Evolutionary conservation across 2,329 filamentous ascomycete species (phyloP), one percentile per base, ranked within the genome.

Genomic region (Cordyceps cateniannulata): DNA sequence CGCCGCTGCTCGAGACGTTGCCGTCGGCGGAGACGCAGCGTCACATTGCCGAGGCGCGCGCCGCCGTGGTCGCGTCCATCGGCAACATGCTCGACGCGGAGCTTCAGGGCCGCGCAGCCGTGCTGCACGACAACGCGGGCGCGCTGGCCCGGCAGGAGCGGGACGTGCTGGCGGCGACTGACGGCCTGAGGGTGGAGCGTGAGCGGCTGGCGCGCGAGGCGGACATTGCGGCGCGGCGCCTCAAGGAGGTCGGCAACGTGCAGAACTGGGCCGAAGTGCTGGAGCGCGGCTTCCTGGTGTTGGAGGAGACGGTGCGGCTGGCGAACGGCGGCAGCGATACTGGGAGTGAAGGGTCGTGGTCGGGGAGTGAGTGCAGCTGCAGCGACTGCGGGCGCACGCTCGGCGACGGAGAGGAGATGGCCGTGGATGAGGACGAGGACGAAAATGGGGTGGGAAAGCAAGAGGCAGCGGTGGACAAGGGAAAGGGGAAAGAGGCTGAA

Each of bases 221-320:
- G 5, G 82, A 83, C 65, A 81, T 80, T 62, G 86, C 86, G 40
- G 82, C 83, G 50, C 80, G 81, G 65, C 81, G 81, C 68, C 76
- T 93, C 62, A 93, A 92, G 76, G 89, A 92, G 78, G 78, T 92
- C 63, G 89, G 90, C 25, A 87, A 92, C 70, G 83, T 93, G 69
- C 89, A 93, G 79, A 93, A 93, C 72, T 95, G 90, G 90, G 89
- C 90, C 24, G 90, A 95, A 80, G 85, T 92, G 75, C 78, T 93
- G 69, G 90, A 87, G 78, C 73, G 84, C 62, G 84, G 87, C 65
- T 85, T 89, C 65, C 64, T 87, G 60, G 80, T 86, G 49, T 69
- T 89, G 7, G 84, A 86, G 71, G 85, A 88, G 78, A 88, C 85
- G 47, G 70, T 88, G 66, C 74, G 84, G 66, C 70, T 87, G 61